Evolutionary conservation across 257 asterid species (phyloP).

Genomic region (Jacaranda mimosifolia): DNA sequence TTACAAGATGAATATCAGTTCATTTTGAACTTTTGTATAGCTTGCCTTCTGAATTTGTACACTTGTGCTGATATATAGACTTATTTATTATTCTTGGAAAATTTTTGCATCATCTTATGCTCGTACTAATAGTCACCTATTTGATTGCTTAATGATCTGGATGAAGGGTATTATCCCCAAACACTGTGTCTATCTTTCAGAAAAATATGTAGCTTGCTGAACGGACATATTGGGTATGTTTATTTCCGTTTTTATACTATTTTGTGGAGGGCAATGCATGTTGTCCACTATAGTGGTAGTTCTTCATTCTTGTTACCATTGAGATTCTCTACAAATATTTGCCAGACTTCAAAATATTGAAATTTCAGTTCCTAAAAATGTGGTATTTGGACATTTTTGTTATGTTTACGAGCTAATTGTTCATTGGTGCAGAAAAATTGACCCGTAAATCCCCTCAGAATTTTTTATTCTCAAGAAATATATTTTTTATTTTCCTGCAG

Average conservation of each 20-base stretch:
- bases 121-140: background rate
- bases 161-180: background rate
- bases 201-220: background rate
- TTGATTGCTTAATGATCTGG: background rate
- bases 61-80: background rate
- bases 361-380: background rate
- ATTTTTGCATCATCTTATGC: background rate
- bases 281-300: background rate
- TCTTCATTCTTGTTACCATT: background rate
- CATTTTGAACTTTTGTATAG: background rate
- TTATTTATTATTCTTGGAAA: background rate
- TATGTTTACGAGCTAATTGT: background rate
- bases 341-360: too few relatives aligned
- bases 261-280: background rate
- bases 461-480: background rate
- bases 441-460: background rate
- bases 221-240: background rate
- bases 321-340: background rate
- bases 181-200: background rate
- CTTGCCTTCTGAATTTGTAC: background rate
- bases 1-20: background rate
- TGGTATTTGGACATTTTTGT: background rate
- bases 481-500: conserved; percentile 9
- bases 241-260: background rate
- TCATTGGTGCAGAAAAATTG: background rate